Evolutionary conservation across 2,329 filamentous ascomycete genomes (phyloP).

Genomic region (Botryotinia calthae): DNA sequence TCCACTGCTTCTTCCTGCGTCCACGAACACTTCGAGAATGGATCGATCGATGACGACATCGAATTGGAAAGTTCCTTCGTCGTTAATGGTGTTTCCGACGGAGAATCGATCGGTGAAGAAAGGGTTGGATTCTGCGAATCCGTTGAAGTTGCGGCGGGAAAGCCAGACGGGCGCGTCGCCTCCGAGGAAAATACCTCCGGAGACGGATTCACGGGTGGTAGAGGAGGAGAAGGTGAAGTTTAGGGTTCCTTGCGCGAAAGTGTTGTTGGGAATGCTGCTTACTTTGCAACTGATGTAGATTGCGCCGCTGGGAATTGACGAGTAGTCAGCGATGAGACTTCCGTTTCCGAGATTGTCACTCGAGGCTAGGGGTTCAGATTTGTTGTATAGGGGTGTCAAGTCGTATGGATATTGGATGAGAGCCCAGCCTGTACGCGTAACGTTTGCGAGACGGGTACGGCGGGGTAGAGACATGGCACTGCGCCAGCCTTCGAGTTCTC

Average conservation of each 20-base stretch:
- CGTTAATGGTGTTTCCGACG: conserved; percentile 28
- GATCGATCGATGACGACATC: conserved; percentile 53
- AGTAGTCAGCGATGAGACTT: conserved; percentile 50
- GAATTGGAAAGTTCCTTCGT: conserved; percentile 37
- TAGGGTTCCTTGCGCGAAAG: conserved; percentile 38
- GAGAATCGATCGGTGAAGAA: conserved; percentile 56
- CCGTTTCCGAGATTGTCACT: conserved; percentile 48
- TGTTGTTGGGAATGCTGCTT: conserved; percentile 40
- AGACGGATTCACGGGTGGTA: conserved; percentile 47
- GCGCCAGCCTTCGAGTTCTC: conserved; percentile 51
- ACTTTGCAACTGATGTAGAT: conserved; percentile 56
- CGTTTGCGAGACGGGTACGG: conserved; percentile 52
- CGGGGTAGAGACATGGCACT: conserved; percentile 53
- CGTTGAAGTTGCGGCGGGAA: conserved; percentile 48
- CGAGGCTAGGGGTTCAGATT: conserved; percentile 42
- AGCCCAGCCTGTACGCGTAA: conserved; percentile 50
- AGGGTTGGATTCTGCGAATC: conserved; percentile 45
- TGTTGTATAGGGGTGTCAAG: conserved; percentile 47
- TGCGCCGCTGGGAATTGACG: conserved; percentile 48
- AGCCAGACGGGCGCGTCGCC: conserved; percentile 52
- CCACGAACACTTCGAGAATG: conserved; percentile 55
- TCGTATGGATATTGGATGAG: conserved; percentile 52
- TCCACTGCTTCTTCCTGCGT: conserved; percentile 49
- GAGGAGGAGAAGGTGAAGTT: conserved; percentile 55
- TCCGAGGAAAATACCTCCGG: conserved; percentile 49